Base-by-base conservation (phyloP, 768 basidiomycete species). In the Roridomyces roridus region DNA sequence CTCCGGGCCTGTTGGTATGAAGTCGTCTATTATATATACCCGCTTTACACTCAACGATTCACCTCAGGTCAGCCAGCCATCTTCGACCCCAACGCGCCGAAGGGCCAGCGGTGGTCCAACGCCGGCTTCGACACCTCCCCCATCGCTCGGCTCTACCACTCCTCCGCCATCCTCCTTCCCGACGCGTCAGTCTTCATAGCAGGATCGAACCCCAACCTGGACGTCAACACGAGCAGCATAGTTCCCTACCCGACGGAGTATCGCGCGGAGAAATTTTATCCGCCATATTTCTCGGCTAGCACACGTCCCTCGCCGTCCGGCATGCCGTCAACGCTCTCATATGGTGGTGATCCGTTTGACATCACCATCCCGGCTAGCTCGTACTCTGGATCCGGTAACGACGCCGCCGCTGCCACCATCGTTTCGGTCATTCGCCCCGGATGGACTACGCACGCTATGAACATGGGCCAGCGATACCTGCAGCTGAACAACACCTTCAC, bases 171-270 rank as follows among this genome's bases (percentile, higher is more conserved):
- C 20, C 82, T 97, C 24, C 83, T 97, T 14, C 88, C 93, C 11
- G 94, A 91, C 57, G 91, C 84, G 1, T 91, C 91, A 3, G 87
- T 98, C 39, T 70, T 96, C 42, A 83, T 96, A 61, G 92, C 92
- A 24, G 96, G 96, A 6, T 94, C 92, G 29, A 97, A 97, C 75
- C 94, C 95, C 1, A 96, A 96, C 66, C 77, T 89, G 28, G 94
- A 98, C 65, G 87, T 89, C 57, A 86, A 88, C 65, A 59, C 75
- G 26, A 70, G 74, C 20, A 80, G 82, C 12, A 41, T 77, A 18
- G 48, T 50, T n/a, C 17, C 25, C 37, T 94, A 79, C 78, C 87
- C 88, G 1, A 93, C 93, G 2, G 85, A 87, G 24, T 95, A 94
- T 67, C 77, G 84, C 29, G 87, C 89, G 2, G 94, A 96, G 69